Evolutionary conservation across 2,329 filamentous ascomycete genomes (phyloP).

Genomic region (Trichophyton rubrum): DNA sequence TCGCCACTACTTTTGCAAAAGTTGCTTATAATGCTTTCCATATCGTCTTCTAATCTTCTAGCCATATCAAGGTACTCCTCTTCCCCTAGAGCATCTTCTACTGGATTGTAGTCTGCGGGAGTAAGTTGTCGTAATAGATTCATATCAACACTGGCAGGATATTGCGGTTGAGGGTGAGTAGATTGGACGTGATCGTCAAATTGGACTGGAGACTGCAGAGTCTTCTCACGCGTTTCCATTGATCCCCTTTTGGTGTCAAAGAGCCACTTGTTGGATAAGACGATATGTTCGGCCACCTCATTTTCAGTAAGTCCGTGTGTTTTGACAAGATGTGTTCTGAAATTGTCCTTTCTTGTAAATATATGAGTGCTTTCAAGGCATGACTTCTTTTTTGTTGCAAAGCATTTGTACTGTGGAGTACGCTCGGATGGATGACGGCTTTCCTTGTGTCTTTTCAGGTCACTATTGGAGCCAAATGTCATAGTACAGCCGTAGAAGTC

Average conservation of each 20-base stretch:
- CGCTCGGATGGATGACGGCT: constrained; percentile 25
- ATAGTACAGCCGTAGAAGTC: neutral
- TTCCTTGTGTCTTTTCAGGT: constrained; percentile 57
- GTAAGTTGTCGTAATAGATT: too few species aligned
- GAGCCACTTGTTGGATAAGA: neutral
- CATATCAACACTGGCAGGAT: too few species aligned
- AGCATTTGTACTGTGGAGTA: constrained; percentile 49
- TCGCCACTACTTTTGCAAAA: too few species aligned
- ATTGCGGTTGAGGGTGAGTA: too few species aligned
- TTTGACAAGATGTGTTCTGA: constrained; percentile 57
- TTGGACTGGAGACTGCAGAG: too few species aligned
- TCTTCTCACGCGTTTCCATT: too few species aligned
- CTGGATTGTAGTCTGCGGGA: too few species aligned
- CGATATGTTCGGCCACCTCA: neutral
- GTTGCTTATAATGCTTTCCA: too few species aligned
- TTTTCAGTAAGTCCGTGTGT: neutral
- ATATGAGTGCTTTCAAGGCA: constrained; percentile 53
- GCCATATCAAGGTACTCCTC: too few species aligned
- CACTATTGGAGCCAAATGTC: constrained; percentile 70
- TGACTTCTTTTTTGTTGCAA: constrained; percentile 30
- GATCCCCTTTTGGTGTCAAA: neutral
- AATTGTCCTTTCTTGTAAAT: constrained; percentile 79
- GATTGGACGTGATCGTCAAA: too few species aligned
- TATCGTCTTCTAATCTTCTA: too few species aligned
- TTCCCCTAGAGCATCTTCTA: too few species aligned